A percentile compares a stretch with the other conserved stretches of the same genome.
These are phyloP conservation scores for Phytopythium oedochilum DNA, from an alignment of 352 stramenopile species.

Conservation along the genomic window DNA sequence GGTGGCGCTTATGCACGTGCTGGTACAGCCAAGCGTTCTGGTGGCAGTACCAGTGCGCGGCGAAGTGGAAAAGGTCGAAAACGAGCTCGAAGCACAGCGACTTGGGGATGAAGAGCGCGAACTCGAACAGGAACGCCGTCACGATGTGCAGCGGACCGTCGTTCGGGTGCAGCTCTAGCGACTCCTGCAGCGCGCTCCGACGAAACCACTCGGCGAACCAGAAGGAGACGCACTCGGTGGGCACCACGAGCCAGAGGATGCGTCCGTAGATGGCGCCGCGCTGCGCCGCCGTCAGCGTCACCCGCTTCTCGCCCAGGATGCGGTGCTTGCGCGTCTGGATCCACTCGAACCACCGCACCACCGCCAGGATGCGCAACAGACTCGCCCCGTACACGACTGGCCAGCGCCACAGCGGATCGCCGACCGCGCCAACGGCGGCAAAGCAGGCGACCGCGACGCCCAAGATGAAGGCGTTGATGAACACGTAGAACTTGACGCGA, in stretches of 20 bases:
- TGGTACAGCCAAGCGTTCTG: conserved; percentile 64
- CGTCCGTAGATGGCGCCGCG: conserved; percentile 45
- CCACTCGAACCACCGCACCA: conserved; percentile 80
- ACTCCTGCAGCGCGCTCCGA: too few relatives aligned
- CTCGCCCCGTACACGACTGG: conserved; percentile 32
- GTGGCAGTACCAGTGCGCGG: conserved; percentile 70
- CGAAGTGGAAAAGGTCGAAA: conserved; percentile 88
- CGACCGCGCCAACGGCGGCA: neutral
- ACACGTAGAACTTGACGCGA: conserved; percentile 69
- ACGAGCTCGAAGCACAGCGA: conserved; percentile 81
- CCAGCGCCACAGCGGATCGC: neutral
- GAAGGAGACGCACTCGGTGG: conserved; percentile 67
- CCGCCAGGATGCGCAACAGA: conserved; percentile 50
- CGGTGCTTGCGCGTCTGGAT: conserved; percentile 64
- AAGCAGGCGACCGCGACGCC: conserved; percentile 35
- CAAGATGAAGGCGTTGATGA: conserved; percentile 84
- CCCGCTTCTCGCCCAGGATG: conserved; percentile 61
- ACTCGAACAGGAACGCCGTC: conserved; percentile 33
- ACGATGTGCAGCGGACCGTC: neutral
- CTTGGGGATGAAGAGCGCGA: conserved; percentile 67
- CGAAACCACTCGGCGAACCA: conserved; percentile 25
- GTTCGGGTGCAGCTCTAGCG: neutral
- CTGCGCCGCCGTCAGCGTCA: conserved; percentile 35
- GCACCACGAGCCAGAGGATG: conserved; percentile 61
- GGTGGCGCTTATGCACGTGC: conserved; percentile 82